These are phyloP conservation scores for Anthracocystis walkeri DNA, from an alignment of 1,284 basidiomycete species.

Conservation along the genomic window DNA sequence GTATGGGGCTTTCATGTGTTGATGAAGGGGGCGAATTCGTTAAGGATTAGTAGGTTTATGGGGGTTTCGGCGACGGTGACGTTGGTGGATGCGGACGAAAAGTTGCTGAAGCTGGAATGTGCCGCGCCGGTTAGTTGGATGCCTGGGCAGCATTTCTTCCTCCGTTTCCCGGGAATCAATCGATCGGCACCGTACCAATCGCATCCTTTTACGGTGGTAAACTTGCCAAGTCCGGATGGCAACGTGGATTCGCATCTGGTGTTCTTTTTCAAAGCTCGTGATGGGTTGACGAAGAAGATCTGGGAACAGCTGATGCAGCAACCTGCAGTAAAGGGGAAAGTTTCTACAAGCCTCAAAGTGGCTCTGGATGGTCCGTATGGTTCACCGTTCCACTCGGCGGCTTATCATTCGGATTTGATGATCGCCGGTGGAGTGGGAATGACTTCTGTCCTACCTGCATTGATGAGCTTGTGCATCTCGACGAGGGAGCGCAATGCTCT, in stretches of 20 bases:
- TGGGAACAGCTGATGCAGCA: conserved; percentile 15
- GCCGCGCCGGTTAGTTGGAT: conserved; percentile 53
- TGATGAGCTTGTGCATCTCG: conserved; percentile 40
- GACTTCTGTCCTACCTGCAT: conserved; percentile 39
- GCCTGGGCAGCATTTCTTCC: conserved; percentile 62
- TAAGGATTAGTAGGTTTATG: conserved; percentile 34
- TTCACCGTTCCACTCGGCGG: conserved; percentile 22
- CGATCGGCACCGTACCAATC: conserved; percentile 36
- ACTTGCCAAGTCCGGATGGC: conserved; percentile 40
- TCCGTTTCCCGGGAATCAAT: conserved; percentile 59
- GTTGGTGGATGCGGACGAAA: conserved; percentile 36
- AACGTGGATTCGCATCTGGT: conserved; percentile 37
- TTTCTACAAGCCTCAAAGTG: conserved; percentile 12
- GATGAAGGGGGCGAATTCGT: conserved; percentile 39
- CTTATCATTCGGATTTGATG: conserved; percentile 43
- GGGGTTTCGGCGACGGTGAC: conserved; percentile 24
- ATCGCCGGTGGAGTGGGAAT: conserved; percentile 57
- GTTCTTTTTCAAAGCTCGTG: conserved; percentile 50
- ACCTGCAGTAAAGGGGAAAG: conserved; percentile 24
- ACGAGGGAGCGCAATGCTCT: conserved; percentile 7
- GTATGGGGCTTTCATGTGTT: conserved; percentile 54
- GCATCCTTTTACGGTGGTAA: conserved; percentile 64
- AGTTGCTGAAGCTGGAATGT: conserved; percentile 41
- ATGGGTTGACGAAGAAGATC: conserved; percentile 44
- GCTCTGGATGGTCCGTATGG: conserved; percentile 62